Conservation (phyloP, 1,284 basidiomycete species). For the Marasmius oreades region DNA sequence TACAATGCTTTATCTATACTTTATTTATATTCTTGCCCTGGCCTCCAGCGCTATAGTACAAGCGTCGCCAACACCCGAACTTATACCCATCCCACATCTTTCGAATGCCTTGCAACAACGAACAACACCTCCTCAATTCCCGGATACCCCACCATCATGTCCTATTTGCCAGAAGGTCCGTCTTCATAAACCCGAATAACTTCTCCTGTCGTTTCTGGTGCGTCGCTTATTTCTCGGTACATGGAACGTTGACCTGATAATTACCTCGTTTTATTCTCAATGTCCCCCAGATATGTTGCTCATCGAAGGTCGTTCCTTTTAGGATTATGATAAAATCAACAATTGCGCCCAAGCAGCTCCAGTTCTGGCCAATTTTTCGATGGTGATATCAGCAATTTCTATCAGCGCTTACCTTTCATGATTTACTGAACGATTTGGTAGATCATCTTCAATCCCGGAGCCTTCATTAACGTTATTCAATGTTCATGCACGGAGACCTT, state of each 20-base stretch:
- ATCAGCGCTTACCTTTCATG: neutral
- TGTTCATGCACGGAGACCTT: slow-evolving; percentile 70
- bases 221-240: neutral
- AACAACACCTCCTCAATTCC: slow-evolving; percentile 14
- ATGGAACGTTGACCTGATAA: neutral
- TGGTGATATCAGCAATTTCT: slow-evolving; percentile 31
- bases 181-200: neutral
- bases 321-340: slow-evolving; percentile 50
- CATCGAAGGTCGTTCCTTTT: neutral
- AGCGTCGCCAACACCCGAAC: slow-evolving; percentile 6
- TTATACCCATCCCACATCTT: neutral
- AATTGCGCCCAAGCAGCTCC: slow-evolving; percentile 56
- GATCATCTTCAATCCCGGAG: slow-evolving; percentile 62
- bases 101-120: neutral
- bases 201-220: neutral
- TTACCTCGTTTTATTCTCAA: neutral
- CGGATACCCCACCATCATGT: slow-evolving; percentile 15
- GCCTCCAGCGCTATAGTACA: slow-evolving; percentile 5
- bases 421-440: slow-evolving; percentile 23
- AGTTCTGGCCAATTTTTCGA: slow-evolving; percentile 54
- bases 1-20: neutral
- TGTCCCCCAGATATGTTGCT: neutral
- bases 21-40: slow-evolving; percentile 1
- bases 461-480: slow-evolving; percentile 60
- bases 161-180: slow-evolving; percentile 14